Percentiles rank a stretch among this genome's conserved stretches.
phyloP scores from a whole-genome alignment of 306 rosid genomes.

The Lablab purpureus region DNA sequence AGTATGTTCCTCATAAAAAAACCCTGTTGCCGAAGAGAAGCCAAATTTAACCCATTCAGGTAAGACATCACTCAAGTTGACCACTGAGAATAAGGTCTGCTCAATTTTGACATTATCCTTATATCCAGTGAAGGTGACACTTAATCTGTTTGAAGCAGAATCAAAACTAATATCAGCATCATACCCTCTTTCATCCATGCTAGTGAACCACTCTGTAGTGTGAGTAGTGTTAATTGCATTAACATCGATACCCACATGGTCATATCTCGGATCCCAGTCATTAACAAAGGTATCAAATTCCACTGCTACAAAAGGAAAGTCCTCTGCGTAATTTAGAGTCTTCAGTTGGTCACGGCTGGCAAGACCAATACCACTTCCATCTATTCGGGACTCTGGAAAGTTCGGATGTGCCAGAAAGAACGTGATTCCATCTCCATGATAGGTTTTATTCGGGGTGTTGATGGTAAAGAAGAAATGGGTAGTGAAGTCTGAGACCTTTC shows the following conservation, averaged over 20 bases:
- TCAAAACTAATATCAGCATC: slow-evolving; percentile 51
- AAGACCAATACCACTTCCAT: slow-evolving; percentile 49
- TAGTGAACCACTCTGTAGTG: slow-evolving; percentile 40
- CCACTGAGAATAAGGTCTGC: background rate
- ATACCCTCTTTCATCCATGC: slow-evolving; percentile 44
- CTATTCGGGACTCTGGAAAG: slow-evolving; percentile 18
- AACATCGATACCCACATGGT: slow-evolving; percentile 56
- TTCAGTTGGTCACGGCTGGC: background rate
- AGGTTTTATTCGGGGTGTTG: slow-evolving; percentile 37
- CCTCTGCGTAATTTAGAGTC: background rate
- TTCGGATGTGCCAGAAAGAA: slow-evolving; percentile 54
- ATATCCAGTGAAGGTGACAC: slow-evolving; percentile 36
- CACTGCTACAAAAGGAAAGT: slow-evolving; percentile 54
- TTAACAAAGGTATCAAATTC: slow-evolving; percentile 58
- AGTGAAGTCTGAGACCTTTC: slow-evolving; percentile 51
- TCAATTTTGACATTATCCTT: slow-evolving; percentile 13
- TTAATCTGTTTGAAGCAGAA: slow-evolving; percentile 41
- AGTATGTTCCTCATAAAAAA: slow-evolving; percentile 38
- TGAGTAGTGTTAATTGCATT: background rate
- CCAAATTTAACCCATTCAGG: slow-evolving; percentile 53
- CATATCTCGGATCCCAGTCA: slow-evolving; percentile 28
- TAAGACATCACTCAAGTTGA: slow-evolving; percentile 33
- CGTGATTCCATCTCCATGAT: slow-evolving; percentile 59
- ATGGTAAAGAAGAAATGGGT: slow-evolving; percentile 59
- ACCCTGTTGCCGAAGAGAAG: slow-evolving; percentile 51